phyloP scores from a whole-genome alignment of 257 asterid species.

The Solanum gandarillasii region DNA sequence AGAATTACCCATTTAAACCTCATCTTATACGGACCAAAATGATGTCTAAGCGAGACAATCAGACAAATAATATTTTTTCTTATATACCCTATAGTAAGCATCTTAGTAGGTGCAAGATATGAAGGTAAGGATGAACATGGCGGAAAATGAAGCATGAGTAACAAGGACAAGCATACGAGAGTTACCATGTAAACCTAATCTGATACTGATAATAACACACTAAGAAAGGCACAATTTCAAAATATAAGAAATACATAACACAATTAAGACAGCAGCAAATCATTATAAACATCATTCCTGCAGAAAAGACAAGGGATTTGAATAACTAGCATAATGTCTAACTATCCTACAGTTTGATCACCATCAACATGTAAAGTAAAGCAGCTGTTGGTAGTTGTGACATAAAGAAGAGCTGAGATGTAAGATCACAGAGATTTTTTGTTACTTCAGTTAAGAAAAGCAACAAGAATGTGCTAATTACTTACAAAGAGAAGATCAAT shows the following conservation, averaged over 20 bases:
- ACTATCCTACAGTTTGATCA: background rate
- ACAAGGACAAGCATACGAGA: background rate
- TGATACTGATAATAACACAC: background rate
- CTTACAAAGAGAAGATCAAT: background rate
- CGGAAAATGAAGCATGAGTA: background rate
- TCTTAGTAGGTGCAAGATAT: background rate
- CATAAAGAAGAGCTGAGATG: background rate
- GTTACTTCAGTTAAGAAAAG: constrained; percentile 10
- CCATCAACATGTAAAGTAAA: background rate
- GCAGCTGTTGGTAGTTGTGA: background rate
- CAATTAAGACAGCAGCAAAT: background rate
- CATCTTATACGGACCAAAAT: background rate
- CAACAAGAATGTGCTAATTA: constrained; percentile 1
- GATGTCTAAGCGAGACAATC: background rate
- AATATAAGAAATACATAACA: background rate
- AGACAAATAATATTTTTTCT: background rate
- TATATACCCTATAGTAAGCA: background rate
- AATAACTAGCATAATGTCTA: background rate
- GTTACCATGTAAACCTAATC: background rate
- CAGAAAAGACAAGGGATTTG: background rate
- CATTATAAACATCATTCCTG: background rate
- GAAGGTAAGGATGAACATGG: background rate
- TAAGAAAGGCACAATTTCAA: background rate
- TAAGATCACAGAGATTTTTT: background rate
- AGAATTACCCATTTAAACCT: background rate